Evolutionary conservation across 2,329 filamentous ascomycete species (phyloP), one percentile per base, ranked within the genome.

Genomic region (Talaromyces sp.): DNA sequence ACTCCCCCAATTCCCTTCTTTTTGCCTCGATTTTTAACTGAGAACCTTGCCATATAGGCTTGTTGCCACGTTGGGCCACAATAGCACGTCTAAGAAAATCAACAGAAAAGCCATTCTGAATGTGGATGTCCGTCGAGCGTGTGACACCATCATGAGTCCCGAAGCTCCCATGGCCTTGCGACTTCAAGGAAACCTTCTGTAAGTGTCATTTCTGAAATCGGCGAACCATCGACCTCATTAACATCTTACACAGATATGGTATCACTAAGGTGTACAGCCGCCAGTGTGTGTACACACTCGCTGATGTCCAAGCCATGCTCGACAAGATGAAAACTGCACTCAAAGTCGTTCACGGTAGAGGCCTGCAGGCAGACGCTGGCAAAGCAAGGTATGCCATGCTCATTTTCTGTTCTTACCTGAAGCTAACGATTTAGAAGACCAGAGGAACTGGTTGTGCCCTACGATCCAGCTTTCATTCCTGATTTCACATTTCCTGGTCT

Each of bases 81-180:
- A 88, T 69, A 90, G 89, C 0, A 85, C 80, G 61, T 83, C 89
- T 43, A 90, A 87, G 70, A 92, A 88, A 71, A 82, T 99, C 70
- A 91, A 89, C 8, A 87, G 90, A 58, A 97, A 95, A 75, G 90
- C 91, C 9, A 96, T 99, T 66, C 87, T 94, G 66, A 88, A 92
- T 16, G 95, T 99, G 69, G 86, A 98, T 72, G 89, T 99, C 31
- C 84, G 87, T 41, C 93, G 90, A 73, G 93, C 95, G 65, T 97
- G 94, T 76, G 85, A 89, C 68, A 95, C 90, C n/a, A 97, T 99
- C 74, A 86, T 91, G 43, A 85, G 91, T 64, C 93, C 91, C 71
- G 91, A 89, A 6, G 92, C 91, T 1, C 95, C 95, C 2, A 89
- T 99, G 79, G 94, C 95, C 4, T 79, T 99, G 69, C 89, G 95